Evolutionary conservation across 2,329 filamentous ascomycete species (phyloP).

Genomic region (Chaetomium sp.): DNA sequence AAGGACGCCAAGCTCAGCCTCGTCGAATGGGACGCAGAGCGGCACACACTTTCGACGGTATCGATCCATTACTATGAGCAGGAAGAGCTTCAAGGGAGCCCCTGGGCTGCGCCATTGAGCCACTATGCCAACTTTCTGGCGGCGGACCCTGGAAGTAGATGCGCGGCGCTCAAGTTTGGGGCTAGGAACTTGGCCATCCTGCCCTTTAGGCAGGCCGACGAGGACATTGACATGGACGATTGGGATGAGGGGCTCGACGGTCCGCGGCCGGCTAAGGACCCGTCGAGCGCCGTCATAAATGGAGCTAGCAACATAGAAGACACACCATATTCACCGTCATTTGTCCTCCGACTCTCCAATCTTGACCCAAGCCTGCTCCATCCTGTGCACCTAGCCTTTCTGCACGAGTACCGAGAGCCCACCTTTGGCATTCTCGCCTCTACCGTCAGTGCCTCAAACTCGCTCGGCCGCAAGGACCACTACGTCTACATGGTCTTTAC

Average conservation of each 20-base stretch:
- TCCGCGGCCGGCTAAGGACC: slow-evolving; percentile 49
- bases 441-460: slow-evolving; percentile 62
- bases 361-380: slow-evolving; percentile 83
- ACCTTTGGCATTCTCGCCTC: slow-evolving; percentile 93
- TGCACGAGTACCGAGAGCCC: slow-evolving; percentile 95
- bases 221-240: slow-evolving; percentile 86
- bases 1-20: slow-evolving; percentile 90
- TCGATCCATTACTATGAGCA: slow-evolving; percentile 98
- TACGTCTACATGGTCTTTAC: slow-evolving; percentile 92
- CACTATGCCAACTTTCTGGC: slow-evolving; percentile 75
- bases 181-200: slow-evolving; percentile 83
- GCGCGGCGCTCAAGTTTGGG: slow-evolving; percentile 90
- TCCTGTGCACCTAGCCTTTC: slow-evolving; percentile 84
- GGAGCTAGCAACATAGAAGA: slow-evolving; percentile 46
- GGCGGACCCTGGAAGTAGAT: slow-evolving; percentile 86
- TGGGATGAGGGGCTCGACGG: slow-evolving; percentile 79
- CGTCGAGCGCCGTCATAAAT: slow-evolving; percentile 35
- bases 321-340: slow-evolving; percentile 81
- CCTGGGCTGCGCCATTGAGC: slow-evolving; percentile 71
- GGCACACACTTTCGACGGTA: slow-evolving; percentile 72
- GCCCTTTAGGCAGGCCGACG: slow-evolving; percentile 79
- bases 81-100: slow-evolving; percentile 75
- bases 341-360: slow-evolving; percentile 83
- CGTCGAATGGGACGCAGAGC: slow-evolving; percentile 85
- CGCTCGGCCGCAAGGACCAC: slow-evolving; percentile 77